Conservation (phyloP, 106 monocot species). For the Apostasia shenzhenica region DNA sequence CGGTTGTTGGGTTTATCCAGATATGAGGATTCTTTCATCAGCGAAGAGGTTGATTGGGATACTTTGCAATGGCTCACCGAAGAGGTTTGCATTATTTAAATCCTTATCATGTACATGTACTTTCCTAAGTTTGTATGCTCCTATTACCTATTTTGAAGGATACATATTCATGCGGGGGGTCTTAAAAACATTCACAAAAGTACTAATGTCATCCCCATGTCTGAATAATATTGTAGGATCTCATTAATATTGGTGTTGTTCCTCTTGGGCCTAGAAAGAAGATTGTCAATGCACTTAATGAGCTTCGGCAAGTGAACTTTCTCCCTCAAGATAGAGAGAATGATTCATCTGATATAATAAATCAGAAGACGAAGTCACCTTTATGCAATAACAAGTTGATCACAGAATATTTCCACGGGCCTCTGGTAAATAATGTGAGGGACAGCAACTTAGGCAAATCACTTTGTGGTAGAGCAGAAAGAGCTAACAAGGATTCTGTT, state of each 20-base stretch:
- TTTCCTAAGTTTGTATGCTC: neutral
- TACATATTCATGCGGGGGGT: no score
- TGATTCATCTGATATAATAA: conserved; percentile 5
- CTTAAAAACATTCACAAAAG: no score
- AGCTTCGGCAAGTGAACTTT: conserved; percentile 36
- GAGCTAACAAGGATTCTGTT: conserved; percentile 15
- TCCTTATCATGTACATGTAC: neutral
- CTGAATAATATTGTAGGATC: conserved; percentile 47
- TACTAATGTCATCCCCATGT: neutral
- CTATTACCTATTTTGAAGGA: neutral
- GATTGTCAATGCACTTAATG: conserved; percentile 66
- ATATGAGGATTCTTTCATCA: conserved; percentile 76
- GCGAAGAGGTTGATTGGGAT: conserved; percentile 90
- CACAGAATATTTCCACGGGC: conserved; percentile 71
- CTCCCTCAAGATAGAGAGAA: conserved; percentile 5
- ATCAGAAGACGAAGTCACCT: conserved; percentile 16
- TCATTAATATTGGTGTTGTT: conserved; percentile 62
- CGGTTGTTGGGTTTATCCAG: conserved; percentile 50
- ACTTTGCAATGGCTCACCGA: conserved; percentile 77
- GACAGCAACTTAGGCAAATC: conserved; percentile 6
- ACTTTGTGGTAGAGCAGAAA: conserved; percentile 8
- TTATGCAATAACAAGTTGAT: conserved; percentile 75
- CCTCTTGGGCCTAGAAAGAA: conserved; percentile 94
- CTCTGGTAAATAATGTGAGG: conserved; percentile 15
- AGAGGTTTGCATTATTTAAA: conserved; percentile 53